Base-by-base conservation (phyloP, 805 yeast genomes). In the Cyberlindnera nakhonratchasimensis region DNA sequence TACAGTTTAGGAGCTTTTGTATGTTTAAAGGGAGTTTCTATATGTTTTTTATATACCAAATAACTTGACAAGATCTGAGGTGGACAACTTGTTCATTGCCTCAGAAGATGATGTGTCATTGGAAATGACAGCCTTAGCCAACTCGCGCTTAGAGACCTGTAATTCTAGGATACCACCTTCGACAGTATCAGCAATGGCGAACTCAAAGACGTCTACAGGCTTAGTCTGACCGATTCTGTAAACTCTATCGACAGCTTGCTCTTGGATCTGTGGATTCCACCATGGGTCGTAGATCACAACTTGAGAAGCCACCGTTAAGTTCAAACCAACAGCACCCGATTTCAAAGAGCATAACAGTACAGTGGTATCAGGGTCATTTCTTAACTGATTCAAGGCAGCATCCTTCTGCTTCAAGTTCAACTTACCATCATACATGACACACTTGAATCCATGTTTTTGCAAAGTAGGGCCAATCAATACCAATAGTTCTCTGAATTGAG, bases 261-360 rank as follows among this genome's bases (percentile, higher is more conserved):
- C 86, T 56, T 88, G 96, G 42, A 82, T 77, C 33, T 95, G 88
- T 29, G 86, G 93, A 31, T 90, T 85, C 97, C 97, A 89, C 91
- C 96, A 89, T 0, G 96, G 96, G 54, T 90, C 96, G 86, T 86
- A 82, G 70, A 89, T 70, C 49, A 80, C 86, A 2, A 91, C 96
- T 30, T 80, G 74, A 0, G 86, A 82, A 0, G 96, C 95, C 38
- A 80, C 76, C 0, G 95, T 89, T 45, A 89, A 68, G 56, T 89
- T 89, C 47, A 89, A 69, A 0, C 97, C 97, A 5, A 88, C 95
- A 2, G 96, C 96, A 17, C 97, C 97, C 0, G 96, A 90, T 61
- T 86, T 89, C 48, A 89, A 67, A 10, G 95, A 83, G 22, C 89
- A 62, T 19, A 89, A 65, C 16, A 90, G 58, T 3, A 90, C 48